These are phyloP conservation scores for Fusarium sp. DNA, from an alignment of 2,329 filamentous ascomycete genomes.

Conservation along the genomic window DNA sequence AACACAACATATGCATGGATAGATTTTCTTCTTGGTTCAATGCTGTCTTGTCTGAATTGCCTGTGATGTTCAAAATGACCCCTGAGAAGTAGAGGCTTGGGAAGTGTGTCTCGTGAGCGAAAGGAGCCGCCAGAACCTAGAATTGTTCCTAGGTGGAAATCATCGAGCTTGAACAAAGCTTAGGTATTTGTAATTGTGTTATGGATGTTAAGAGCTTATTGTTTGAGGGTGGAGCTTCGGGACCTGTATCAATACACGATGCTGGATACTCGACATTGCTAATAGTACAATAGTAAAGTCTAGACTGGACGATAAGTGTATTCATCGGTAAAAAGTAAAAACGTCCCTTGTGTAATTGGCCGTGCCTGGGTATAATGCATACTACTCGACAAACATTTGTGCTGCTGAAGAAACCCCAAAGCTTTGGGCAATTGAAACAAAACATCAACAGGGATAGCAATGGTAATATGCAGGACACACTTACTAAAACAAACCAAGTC, in stretches of 20 bases:
- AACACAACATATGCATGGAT: constrained; percentile 9
- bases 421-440: constrained; percentile 12
- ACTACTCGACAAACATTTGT: not conserved
- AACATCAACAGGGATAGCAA: constrained; percentile 21
- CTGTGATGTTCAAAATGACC: not conserved
- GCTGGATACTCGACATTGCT: too few relatives aligned
- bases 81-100: not conserved
- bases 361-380: not conserved
- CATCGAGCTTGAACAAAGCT: too few relatives aligned
- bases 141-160: too few relatives aligned
- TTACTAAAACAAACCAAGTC: constrained; percentile 11
- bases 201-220: too few relatives aligned
- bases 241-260: too few relatives aligned
- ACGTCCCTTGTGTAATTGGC: not conserved
- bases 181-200: too few relatives aligned
- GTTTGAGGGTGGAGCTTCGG: too few relatives aligned
- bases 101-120: too few relatives aligned
- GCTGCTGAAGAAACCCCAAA: constrained; percentile 13
- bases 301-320: not conserved
- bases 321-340: not conserved
- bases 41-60: not conserved
- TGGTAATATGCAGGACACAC: constrained; percentile 1
- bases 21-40: not conserved
- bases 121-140: too few relatives aligned
- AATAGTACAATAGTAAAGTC: too few relatives aligned